Evolutionary conservation across 495 filamentous ascomycete genomes (phyloP).

Genomic region (Barbatosphaeria neglecta): DNA sequence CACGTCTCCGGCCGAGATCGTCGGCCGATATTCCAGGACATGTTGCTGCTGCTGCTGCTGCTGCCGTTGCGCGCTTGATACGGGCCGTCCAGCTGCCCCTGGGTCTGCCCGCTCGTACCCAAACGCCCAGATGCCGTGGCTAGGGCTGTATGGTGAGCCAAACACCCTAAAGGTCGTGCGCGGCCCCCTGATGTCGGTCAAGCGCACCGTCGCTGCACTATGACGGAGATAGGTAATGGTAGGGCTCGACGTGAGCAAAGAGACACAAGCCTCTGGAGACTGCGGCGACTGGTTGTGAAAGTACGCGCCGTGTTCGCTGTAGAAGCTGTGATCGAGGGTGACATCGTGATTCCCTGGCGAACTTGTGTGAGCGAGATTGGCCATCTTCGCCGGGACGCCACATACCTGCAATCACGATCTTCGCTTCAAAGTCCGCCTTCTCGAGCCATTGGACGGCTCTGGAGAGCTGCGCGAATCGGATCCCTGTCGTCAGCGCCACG

Average conservation of each 20-base stretch:
- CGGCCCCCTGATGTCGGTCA: conserved; percentile 47
- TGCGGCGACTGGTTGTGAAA: conserved; percentile 52
- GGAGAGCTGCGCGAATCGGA: conserved; percentile 15
- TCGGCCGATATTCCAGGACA: neutral
- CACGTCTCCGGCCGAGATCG: conserved; percentile 17
- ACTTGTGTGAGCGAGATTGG: neutral
- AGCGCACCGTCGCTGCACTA: conserved; percentile 43
- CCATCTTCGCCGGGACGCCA: conserved; percentile 5
- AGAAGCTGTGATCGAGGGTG: conserved; percentile 55
- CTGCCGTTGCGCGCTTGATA: neutral
- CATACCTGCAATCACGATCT: conserved; percentile 76
- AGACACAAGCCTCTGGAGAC: conserved; percentile 41
- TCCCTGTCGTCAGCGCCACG: neutral
- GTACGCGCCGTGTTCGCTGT: conserved; percentile 39
- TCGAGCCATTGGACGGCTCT: conserved; percentile 65
- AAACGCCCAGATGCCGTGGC: conserved; percentile 59
- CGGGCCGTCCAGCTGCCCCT: neutral
- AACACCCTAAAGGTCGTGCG: conserved; percentile 61
- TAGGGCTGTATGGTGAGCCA: conserved; percentile 61
- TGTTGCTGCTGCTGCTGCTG: neutral
- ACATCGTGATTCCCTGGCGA: conserved; percentile 72
- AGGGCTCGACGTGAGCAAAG: conserved; percentile 40
- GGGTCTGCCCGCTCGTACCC: conserved; percentile 36
- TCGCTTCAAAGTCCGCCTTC: conserved; percentile 62
- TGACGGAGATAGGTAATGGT: conserved; percentile 58